phyloP scores from a whole-genome alignment of 2,329 filamentous ascomycete species.

The Colletotrichum sp. region DNA sequence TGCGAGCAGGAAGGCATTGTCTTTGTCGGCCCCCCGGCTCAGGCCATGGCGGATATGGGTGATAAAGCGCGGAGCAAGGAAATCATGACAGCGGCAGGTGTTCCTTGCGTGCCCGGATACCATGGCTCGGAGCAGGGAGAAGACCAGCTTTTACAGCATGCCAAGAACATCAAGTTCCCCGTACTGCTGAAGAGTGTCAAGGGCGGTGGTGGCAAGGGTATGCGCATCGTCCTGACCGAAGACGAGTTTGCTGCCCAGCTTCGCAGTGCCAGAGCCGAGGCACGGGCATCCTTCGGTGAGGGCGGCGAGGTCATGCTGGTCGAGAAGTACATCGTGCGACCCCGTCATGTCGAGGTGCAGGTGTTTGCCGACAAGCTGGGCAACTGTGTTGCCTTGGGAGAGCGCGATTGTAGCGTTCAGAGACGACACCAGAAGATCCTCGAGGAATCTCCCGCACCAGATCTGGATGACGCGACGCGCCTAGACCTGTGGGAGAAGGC shows the following conservation, averaged over 20 bases:
- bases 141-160: constrained; percentile 66
- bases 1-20: constrained; percentile 90
- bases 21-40: constrained; percentile 89
- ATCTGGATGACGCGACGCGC: constrained; percentile 62
- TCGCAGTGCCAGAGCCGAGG: constrained; percentile 75
- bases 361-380: constrained; percentile 85
- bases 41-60: constrained; percentile 87
- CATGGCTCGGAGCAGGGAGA: constrained; percentile 84
- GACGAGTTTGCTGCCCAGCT: constrained; percentile 75
- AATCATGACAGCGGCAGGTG: constrained; percentile 94
- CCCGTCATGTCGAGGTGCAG: constrained; percentile 88
- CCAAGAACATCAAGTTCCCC: constrained; percentile 71
- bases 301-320: constrained; percentile 82
- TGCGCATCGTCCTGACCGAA: constrained; percentile 74
- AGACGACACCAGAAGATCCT: constrained; percentile 89
- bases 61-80: constrained; percentile 94
- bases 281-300: constrained; percentile 80
- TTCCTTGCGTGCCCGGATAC: constrained; percentile 96
- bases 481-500: constrained; percentile 71
- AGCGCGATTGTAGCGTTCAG: constrained; percentile 89
- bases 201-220: constrained; percentile 84
- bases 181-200: constrained; percentile 82
- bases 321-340: constrained; percentile 80
- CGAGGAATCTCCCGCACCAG: constrained; percentile 84
- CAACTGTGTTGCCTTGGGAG: constrained; percentile 81